Percentiles rank a stretch among this genome's conserved stretches.
phyloP scores from a whole-genome alignment of 345 rosid species.

The Linum usitatissimum region DNA sequence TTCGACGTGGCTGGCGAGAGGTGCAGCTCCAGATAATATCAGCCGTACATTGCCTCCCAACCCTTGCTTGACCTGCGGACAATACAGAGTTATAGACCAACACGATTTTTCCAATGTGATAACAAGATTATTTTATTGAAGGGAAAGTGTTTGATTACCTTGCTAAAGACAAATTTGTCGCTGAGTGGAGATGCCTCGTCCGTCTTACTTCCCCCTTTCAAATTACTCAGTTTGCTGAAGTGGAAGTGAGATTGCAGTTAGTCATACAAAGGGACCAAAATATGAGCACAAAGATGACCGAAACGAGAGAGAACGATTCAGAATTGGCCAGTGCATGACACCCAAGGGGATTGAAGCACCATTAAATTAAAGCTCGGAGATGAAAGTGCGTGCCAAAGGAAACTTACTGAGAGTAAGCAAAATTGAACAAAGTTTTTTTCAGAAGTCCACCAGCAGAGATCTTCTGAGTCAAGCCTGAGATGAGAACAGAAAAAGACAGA shows the following conservation, averaged over 20 bases:
- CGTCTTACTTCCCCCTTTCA: conserved; percentile 56
- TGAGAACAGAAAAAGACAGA: background rate
- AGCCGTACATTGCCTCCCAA: conserved; percentile 89
- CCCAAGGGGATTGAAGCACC: background rate
- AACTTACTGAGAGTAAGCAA: conserved; percentile 72
- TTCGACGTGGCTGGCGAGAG: conserved; percentile 81
- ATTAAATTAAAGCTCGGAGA: background rate
- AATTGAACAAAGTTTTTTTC: conserved; percentile 48
- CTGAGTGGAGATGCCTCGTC: conserved; percentile 66
- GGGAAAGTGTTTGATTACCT: conserved; percentile 31
- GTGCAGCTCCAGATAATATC: conserved; percentile 93
- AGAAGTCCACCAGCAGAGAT: conserved; percentile 55
- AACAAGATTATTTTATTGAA: background rate
- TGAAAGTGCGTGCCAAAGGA: background rate
- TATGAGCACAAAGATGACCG: background rate
- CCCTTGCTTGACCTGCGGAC: conserved; percentile 70
- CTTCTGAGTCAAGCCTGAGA: conserved; percentile 76
- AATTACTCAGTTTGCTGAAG: conserved; percentile 52
- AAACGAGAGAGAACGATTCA: too few relatives aligned
- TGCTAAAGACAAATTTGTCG: conserved; percentile 82
- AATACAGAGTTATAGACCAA: background rate
- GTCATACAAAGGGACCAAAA: background rate
- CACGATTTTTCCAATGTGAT: background rate
- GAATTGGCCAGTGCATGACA: too few relatives aligned
- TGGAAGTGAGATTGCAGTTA: conserved; percentile 3